Evolutionary conservation across 1,284 basidiomycete species (phyloP), one percentile per base, ranked within the genome.

Genomic region (Ustilago crameri): DNA sequence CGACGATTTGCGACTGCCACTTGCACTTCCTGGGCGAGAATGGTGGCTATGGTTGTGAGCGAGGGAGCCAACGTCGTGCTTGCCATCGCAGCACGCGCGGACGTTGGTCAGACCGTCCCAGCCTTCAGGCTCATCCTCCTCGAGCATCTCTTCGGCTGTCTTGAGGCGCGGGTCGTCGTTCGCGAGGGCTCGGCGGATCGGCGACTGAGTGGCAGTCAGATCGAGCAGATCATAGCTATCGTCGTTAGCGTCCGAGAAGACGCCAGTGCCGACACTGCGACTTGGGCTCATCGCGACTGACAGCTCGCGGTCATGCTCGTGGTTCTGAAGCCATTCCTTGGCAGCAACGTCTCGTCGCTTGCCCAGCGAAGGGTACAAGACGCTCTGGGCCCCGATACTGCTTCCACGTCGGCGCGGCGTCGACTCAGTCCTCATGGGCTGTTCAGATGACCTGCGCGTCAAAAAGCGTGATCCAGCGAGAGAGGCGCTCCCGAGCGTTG

Each of bases 291-390:
- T 70, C 24, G 62, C 48, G 3, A 62, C 42, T 32, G 60, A 53
- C 56, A 63, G 38, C 30, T 73, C 60, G 7, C 70, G 70, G n/a
- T 72, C 64, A 52, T 63, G 51, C 45, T 74, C 74, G 65, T 64
- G 58, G 58, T 75, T 69, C 48, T 73, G 59, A 48, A 95, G 85
- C 78, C 93, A 96, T 79, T 95, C 93, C 8, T 90, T 88, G 0
- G 95, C 95, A 0, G 92, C 91, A 2, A 93, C 95, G 10, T 92
- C 93, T 2, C 89, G 88, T 12, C 93, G 90, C 81, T 95, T 94
- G 68, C 91, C 88, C 40, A 91, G 74, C 15, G 70, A 73, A 22
- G 70, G 64, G 47, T 73, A 68, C 75, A 82, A 15, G 76, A 82
- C 44, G 63, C 68, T 85, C 40, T 91, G 90, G 7, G 89, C 88